Conservation (phyloP, 768 basidiomycete genomes). For the Boletus subcaerulescens region DNA sequence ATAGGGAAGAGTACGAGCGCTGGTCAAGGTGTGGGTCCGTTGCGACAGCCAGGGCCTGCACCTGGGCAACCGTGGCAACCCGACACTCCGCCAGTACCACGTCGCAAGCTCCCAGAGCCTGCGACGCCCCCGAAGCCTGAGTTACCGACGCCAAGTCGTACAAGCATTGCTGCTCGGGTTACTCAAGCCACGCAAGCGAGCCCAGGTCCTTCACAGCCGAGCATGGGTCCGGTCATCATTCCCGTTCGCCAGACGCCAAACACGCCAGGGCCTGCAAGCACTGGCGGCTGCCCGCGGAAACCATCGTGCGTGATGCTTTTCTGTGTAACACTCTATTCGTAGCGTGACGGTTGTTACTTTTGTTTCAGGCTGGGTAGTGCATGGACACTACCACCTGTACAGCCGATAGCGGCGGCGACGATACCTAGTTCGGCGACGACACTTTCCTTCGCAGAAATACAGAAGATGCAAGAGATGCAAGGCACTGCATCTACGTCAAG, state of each 20-base stretch:
- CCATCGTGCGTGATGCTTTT: constrained; percentile 43
- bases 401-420: constrained; percentile 40
- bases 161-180: constrained; percentile 9
- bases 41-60: neutral
- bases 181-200: constrained; percentile 24
- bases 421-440: constrained; percentile 17
- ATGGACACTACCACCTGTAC: constrained; percentile 60
- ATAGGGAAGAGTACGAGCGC: neutral
- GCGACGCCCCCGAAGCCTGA: constrained; percentile 3
- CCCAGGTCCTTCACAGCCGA: constrained; percentile 27
- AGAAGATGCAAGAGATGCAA: constrained; percentile 68
- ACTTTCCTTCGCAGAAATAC: constrained; percentile 81
- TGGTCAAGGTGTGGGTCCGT: neutral
- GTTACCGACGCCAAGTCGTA: neutral
- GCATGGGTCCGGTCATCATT: constrained; percentile 61
- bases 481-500: constrained; percentile 34
- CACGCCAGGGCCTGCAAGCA: constrained; percentile 24
- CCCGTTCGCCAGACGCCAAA: constrained; percentile 49
- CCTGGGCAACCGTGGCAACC: constrained; percentile 7
- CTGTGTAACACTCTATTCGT: neutral
- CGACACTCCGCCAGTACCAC: constrained; percentile 4
- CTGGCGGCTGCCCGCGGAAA: constrained; percentile 33
- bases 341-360: neutral
- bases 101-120: constrained; percentile 9
- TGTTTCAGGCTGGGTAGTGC: constrained; percentile 39